Evolutionary conservation across 768 basidiomycete genomes (phyloP).

Genomic region (Tephrocybe sp.): DNA sequence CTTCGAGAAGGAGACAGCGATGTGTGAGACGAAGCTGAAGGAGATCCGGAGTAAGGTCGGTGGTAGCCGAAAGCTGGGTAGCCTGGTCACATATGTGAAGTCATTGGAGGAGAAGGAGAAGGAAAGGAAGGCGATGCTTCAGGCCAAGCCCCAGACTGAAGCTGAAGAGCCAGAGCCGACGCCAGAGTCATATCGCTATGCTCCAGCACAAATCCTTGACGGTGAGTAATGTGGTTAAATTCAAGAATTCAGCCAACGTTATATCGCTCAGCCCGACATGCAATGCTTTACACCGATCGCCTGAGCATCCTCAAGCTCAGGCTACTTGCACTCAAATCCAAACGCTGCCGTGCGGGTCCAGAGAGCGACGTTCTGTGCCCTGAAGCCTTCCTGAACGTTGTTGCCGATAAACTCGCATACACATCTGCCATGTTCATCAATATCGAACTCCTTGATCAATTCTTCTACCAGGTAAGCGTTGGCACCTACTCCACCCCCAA

Average conservation of each 20-base stretch:
- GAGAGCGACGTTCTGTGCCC: slow-evolving; percentile 90
- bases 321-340: slow-evolving; percentile 81
- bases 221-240: slow-evolving; percentile 50
- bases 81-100: slow-evolving; percentile 78
- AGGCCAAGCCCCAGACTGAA: slow-evolving; percentile 34
- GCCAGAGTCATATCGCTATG: slow-evolving; percentile 83
- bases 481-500: not conserved
- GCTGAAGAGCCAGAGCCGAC: slow-evolving; percentile 35
- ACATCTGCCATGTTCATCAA: slow-evolving; percentile 99
- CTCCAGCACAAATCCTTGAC: slow-evolving; percentile 87
- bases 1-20: slow-evolving; percentile 77
- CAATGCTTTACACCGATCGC: slow-evolving; percentile 83
- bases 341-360: slow-evolving; percentile 84
- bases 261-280: slow-evolving; percentile 72
- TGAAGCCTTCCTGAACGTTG: slow-evolving; percentile 94
- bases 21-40: slow-evolving; percentile 84
- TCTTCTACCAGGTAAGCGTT: slow-evolving; percentile 87
- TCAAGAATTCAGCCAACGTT: slow-evolving; percentile 15
- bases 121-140: slow-evolving; percentile 52
- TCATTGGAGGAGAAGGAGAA: slow-evolving; percentile 75
- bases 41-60: slow-evolving; percentile 90
- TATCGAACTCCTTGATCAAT: slow-evolving; percentile 95
- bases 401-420: slow-evolving; percentile 94
- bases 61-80: slow-evolving; percentile 73
- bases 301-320: slow-evolving; percentile 82